Evolutionary conservation across 2,329 filamentous ascomycete species (phyloP).

Genomic region (Simplicillium aogashimaense): DNA sequence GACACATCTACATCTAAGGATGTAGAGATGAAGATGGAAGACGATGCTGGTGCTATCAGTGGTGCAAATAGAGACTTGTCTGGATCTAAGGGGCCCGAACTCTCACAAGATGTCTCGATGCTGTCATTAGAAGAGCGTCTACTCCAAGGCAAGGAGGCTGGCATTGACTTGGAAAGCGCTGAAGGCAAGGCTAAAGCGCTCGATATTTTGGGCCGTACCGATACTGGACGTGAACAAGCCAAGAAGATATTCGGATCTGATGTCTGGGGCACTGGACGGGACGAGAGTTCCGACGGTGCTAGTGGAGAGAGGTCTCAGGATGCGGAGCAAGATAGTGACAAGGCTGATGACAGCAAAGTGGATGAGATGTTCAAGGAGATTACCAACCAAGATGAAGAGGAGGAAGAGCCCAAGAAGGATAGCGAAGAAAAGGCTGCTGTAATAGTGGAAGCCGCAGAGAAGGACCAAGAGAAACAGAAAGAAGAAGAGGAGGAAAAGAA

Average conservation of each 20-base stretch:
- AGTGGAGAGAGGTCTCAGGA: slow-evolving; percentile 6
- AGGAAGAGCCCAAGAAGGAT: slow-evolving; percentile 25
- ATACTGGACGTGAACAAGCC: slow-evolving; percentile 37
- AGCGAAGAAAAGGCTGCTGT: slow-evolving; percentile 13
- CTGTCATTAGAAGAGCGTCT: slow-evolving; percentile 40
- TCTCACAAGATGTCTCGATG: slow-evolving; percentile 28
- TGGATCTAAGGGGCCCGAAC: slow-evolving; percentile 27
- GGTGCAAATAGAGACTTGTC: too few relatives aligned
- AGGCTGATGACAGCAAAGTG: slow-evolving; percentile 35
- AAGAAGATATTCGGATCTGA: slow-evolving; percentile 40
- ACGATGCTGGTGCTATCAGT: neutral
- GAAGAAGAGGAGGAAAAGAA: slow-evolving; percentile 30
- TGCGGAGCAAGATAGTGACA: slow-evolving; percentile 14
- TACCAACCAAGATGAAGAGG: slow-evolving; percentile 43
- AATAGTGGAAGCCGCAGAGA: neutral
- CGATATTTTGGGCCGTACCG: slow-evolving; percentile 41
- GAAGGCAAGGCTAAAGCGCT: slow-evolving; percentile 39
- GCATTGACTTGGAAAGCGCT: slow-evolving; percentile 32
- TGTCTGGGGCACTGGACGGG: slow-evolving; percentile 28
- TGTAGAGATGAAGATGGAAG: too few relatives aligned
- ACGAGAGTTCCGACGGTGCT: slow-evolving; percentile 15
- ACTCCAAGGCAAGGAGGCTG: slow-evolving; percentile 35
- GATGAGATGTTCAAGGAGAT: slow-evolving; percentile 48
- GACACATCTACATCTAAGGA: neutral
- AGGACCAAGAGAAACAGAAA: slow-evolving; percentile 26